Base-by-base conservation (phyloP, 2,329 filamentous ascomycete species). In the Plenodomus lindquistii region DNA sequence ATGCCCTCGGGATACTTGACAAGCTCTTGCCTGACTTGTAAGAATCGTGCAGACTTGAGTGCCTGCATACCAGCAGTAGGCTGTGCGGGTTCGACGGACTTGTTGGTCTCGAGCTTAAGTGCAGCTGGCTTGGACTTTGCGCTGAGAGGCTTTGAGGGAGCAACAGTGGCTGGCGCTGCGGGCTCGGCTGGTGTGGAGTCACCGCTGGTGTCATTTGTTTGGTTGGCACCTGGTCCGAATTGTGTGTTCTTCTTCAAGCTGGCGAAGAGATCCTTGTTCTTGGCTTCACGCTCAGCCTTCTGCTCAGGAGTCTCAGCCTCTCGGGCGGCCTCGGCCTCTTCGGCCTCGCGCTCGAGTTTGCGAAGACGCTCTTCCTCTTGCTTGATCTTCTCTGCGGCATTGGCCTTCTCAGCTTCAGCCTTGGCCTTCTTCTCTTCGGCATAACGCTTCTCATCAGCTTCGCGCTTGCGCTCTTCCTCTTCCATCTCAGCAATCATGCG, bases 21-120 rank as follows among this genome's bases (percentile, higher is more conserved):
- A 15, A 73, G 61, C 63, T 89, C 85, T 66, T 85, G 86, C 57
- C 92, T 85, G 54, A 93, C 85, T 41, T 87, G 84, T 47, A 99
- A 79, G 78, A 96, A 93, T 42, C 92, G 88, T 46, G 94, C 90
- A 16, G 91, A 93, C 77, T 94, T 93, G 54, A 99, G 82, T 8
- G 93, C 89, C 73, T 96, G 92, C 70, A 99, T 87, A 53, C 92
- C 93, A 50, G 94, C 91, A 56, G 91, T 97, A 15, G 93, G 93
- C 74, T 97, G 92, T 44, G 91, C 86, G 44, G 93, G 88, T 77
- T 99, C 93, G 19, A 96, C 84, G 31, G 88, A 79, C 76, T 92
- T 96, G 62, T 85, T 91, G 55, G 88, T 95, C 46, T 91, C 84
- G 54, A 97, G 81, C 75, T 97, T 97, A 58, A 99, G 85, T 37